A percentile compares a stretch with the other conserved stretches of the same genome.
phyloP scores from a whole-genome alignment of 139 green algal species.

The Pseudopediastrum boryanum region DNA sequence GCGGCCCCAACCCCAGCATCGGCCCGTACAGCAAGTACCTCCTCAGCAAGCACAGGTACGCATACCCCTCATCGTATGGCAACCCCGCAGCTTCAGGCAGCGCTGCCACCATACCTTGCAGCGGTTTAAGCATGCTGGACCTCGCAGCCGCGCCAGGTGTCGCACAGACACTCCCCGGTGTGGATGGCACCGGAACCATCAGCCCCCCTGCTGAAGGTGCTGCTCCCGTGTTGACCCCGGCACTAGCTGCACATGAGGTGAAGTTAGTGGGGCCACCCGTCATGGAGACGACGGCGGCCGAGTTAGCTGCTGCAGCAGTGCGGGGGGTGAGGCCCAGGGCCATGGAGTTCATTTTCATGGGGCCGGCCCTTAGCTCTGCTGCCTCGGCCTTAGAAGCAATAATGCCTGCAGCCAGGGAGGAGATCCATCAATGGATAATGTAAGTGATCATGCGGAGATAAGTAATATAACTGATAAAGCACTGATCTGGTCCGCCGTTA shows the following conservation, averaged over 20 bases:
- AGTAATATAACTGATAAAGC: too few relatives aligned
- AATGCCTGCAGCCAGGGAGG: slow-evolving; percentile 22
- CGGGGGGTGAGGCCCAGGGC: too few relatives aligned
- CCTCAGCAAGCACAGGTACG: slow-evolving; percentile 20
- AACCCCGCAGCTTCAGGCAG: slow-evolving; percentile 28
- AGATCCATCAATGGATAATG: too few relatives aligned
- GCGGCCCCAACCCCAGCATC: slow-evolving; percentile 23
- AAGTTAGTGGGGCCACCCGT: not conserved
- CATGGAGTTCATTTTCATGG: not conserved
- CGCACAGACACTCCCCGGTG: not conserved
- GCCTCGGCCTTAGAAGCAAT: not conserved
- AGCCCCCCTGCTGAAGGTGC: too few relatives aligned
- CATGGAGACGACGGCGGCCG: not conserved
- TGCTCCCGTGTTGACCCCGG: not conserved
- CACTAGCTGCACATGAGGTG: not conserved
- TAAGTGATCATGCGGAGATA: too few relatives aligned
- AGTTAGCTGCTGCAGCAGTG: too few relatives aligned
- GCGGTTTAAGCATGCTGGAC: slow-evolving; percentile 1
- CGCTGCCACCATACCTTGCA: slow-evolving; percentile 15
- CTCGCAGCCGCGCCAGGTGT: not conserved
- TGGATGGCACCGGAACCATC: not conserved
- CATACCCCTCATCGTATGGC: slow-evolving; percentile 30
- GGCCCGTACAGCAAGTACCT: slow-evolving; percentile 24
- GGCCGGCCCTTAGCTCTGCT: not conserved
- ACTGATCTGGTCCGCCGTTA: too few relatives aligned